Evolutionary conservation across 805 yeast genomes (phyloP).

Genomic region (Grigorovia humatica): DNA sequence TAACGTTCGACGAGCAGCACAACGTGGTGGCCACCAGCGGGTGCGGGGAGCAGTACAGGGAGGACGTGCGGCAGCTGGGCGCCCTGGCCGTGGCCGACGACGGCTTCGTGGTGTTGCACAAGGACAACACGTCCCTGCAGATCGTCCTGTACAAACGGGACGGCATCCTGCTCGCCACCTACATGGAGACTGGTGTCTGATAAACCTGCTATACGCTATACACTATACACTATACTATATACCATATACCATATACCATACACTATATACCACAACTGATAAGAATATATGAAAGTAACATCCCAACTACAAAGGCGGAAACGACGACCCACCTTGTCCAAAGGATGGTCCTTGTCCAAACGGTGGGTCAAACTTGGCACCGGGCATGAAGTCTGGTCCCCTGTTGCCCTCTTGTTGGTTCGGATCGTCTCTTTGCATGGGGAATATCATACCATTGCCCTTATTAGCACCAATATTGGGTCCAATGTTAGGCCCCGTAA

Average conservation of each 20-base stretch:
- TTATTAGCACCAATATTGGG: too few species aligned
- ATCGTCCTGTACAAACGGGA: slow-evolving; percentile 18
- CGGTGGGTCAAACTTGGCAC: slow-evolving; percentile 28
- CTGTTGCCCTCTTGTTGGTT: slow-evolving; percentile 6
- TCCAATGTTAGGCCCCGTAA: slow-evolving; percentile 10
- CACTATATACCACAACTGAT: too few species aligned
- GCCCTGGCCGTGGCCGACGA: slow-evolving; percentile 17
- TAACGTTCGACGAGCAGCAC: slow-evolving; percentile 24
- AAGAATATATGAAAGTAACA: not conserved
- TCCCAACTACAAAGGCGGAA: not conserved
- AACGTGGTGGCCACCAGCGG: slow-evolving; percentile 25
- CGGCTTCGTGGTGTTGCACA: slow-evolving; percentile 17
- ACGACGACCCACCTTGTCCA: not conserved
- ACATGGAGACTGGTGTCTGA: slow-evolving; percentile 5
- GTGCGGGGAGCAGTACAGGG: slow-evolving; percentile 19
- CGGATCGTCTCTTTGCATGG: slow-evolving; percentile 12
- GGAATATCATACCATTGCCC: slow-evolving; percentile 24
- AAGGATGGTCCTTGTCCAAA: slow-evolving; percentile 4
- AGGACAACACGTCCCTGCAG: not conserved
- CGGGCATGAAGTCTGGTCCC: slow-evolving; percentile 26
- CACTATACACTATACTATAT: not conserved
- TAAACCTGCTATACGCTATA: not conserved
- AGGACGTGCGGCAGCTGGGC: slow-evolving; percentile 18
- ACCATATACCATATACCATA: not conserved
- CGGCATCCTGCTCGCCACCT: slow-evolving; percentile 21